phyloP scores from a whole-genome alignment of 352 stramenopile species.

The Phytophthora crassamura region DNA sequence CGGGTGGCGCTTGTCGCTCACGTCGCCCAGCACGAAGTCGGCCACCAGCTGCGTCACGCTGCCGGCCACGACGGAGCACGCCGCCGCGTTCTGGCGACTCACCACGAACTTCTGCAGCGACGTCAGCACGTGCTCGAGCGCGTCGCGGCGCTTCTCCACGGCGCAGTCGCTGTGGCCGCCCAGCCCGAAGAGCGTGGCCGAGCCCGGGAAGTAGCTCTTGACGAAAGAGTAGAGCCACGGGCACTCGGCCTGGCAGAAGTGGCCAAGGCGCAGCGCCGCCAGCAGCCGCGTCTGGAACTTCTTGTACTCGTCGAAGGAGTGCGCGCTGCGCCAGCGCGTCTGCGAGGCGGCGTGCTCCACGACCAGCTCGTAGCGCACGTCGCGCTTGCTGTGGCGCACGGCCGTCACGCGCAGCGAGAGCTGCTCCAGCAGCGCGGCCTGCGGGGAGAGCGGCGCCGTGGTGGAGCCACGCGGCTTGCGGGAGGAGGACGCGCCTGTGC shows the following conservation, averaged over 20 bases:
- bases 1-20: too few species aligned
- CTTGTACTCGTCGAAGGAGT: conserved; percentile 45
- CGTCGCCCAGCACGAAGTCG: conserved; percentile 42
- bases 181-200: conserved; percentile 30
- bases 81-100: conserved; percentile 37
- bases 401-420: too few species aligned
- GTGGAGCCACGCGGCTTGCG: conserved; percentile 2
- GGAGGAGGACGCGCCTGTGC: neutral
- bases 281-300: conserved; percentile 44
- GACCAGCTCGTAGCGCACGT: too few species aligned
- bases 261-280: conserved; percentile 28
- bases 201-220: conserved; percentile 49
- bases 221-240: conserved; percentile 48
- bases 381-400: too few species aligned
- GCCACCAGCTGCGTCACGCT: conserved; percentile 35
- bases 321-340: conserved; percentile 9
- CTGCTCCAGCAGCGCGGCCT: too few species aligned
- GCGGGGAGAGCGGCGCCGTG: too few species aligned
- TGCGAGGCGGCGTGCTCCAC: conserved; percentile 15
- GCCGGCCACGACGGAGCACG: conserved; percentile 35
- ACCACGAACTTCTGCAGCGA: conserved; percentile 49
- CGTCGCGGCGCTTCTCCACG: too few species aligned
- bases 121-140: conserved; percentile 34
- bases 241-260: conserved; percentile 52
- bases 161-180: conserved; percentile 31